Percentiles rank a stretch among this genome's conserved stretches.
These are phyloP conservation scores for Fomitopsis pinicola DNA, from an alignment of 1,284 basidiomycete species.

Conservation along the genomic window DNA sequence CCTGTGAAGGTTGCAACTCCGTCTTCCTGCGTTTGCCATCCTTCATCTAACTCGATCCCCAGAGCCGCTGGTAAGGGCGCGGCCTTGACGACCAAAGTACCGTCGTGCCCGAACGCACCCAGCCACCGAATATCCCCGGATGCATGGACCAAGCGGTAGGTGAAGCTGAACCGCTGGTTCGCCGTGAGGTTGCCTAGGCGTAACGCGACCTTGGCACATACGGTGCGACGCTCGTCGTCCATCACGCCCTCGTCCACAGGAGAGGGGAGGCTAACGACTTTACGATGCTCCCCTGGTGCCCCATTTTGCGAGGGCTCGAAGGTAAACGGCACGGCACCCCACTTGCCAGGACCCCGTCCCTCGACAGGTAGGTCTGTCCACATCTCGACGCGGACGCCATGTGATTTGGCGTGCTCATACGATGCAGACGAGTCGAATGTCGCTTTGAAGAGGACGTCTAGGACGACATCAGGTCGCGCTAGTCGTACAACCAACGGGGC, in stretches of 20 bases:
- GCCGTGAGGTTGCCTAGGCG: conserved; percentile 7
- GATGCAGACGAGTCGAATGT: conserved; percentile 20
- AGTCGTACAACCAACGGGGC: conserved; percentile 11
- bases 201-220: conserved; percentile 12
- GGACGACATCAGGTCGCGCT: conserved; percentile 3
- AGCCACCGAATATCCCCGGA: conserved; percentile 26
- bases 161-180: conserved; percentile 24
- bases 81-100: conserved; percentile 19
- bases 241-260: neutral
- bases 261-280: conserved; percentile 3
- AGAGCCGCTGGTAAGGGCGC: conserved; percentile 8
- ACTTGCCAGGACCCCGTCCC: conserved; percentile 17
- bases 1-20: conserved; percentile 9
- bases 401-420: conserved; percentile 17
- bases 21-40: conserved; percentile 15
- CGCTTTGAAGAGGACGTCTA: conserved; percentile 22
- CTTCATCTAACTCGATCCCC: conserved; percentile 15
- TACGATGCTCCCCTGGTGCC: neutral
- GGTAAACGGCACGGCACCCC: conserved; percentile 21
- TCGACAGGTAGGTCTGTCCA: conserved; percentile 26
- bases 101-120: conserved; percentile 23
- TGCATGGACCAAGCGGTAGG: conserved; percentile 26
- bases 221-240: conserved; percentile 4
- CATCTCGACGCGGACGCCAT: conserved; percentile 24
- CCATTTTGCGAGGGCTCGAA: conserved; percentile 1